Conservation (phyloP, 2,329 filamentous ascomycete species). For the Trichothecium roseum region DNA sequence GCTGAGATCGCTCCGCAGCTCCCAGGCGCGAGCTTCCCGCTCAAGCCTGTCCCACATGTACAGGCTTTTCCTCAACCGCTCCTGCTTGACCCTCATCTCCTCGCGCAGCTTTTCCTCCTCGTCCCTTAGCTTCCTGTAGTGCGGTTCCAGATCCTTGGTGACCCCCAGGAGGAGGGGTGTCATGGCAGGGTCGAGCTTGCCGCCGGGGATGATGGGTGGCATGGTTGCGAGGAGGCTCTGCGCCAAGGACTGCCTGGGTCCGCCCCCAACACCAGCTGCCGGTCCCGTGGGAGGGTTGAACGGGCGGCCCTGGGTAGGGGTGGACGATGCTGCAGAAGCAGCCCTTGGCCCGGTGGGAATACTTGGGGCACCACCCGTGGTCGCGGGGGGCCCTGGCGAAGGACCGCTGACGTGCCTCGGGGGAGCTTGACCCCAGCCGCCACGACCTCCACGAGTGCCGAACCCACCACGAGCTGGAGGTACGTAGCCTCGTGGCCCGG, state of each 20-base stretch:
- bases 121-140: constrained; percentile 42
- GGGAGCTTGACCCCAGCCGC: constrained; percentile 29
- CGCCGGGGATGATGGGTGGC: constrained; percentile 41
- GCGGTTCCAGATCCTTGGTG: constrained; percentile 41
- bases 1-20: constrained; percentile 45
- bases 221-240: constrained; percentile 41
- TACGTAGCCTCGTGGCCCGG: constrained; percentile 45
- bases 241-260: constrained; percentile 33
- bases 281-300: constrained; percentile 51
- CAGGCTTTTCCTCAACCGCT: constrained; percentile 41
- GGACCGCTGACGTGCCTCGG: constrained; percentile 21
- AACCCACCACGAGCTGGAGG: constrained; percentile 33
- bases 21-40: constrained; percentile 42
- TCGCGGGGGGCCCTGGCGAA: constrained; percentile 27
- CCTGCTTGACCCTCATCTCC: constrained; percentile 42
- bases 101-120: constrained; percentile 48
- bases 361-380: constrained; percentile 23
- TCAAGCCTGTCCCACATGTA: constrained; percentile 43
- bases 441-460: constrained; percentile 32
- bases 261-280: constrained; percentile 14
- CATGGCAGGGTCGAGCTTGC: constrained; percentile 39
- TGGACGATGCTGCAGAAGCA: constrained; percentile 22
- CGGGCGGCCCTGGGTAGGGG: constrained; percentile 30
- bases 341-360: constrained; percentile 40
- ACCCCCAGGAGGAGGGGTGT: constrained; percentile 34